Conservation (phyloP, 129 eudicot genomes). For the Chrysanthemum lavandulifolium region DNA sequence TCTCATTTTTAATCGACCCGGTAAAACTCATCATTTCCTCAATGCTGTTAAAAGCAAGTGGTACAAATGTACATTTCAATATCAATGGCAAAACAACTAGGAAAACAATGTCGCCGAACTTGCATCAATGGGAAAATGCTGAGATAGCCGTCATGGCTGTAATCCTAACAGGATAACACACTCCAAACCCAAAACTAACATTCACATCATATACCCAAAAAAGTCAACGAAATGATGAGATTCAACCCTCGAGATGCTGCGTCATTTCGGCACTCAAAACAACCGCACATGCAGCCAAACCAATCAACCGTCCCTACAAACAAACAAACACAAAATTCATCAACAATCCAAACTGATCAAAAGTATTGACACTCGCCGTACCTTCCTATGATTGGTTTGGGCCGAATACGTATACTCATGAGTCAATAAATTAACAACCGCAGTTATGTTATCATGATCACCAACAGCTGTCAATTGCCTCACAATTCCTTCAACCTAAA, state of each 20-base stretch:
- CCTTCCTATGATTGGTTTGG: conserved; percentile 90
- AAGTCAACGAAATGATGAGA: not conserved
- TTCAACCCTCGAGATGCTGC: conserved; percentile 84
- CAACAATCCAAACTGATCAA: conserved; percentile 16
- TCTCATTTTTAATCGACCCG: no score
- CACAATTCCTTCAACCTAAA: conserved; percentile 90
- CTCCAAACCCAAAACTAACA: not conserved
- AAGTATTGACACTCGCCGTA: conserved; percentile 1
- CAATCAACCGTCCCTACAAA: conserved; percentile 61
- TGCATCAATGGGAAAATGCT: no score
- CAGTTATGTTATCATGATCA: conserved; percentile 81
- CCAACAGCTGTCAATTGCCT: conserved; percentile 70
- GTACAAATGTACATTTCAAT: no score
- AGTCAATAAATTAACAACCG: conserved; percentile 70
- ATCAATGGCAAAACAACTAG: no score
- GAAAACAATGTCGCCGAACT: no score
- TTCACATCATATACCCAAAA: not conserved
- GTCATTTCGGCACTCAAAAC: conserved; percentile 85
- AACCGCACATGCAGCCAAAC: conserved; percentile 94
- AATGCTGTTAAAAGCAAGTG: no score
- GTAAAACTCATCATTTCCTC: no score
- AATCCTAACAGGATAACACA: no score
- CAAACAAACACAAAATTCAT: conserved; percentile 2
- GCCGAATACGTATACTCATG: conserved; percentile 78
- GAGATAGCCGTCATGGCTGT: no score